Percentiles rank a stretch among this genome's conserved stretches.
Evolutionary conservation across 768 basidiomycete species (phyloP).

Genomic region (Phylloporus sp.): DNA sequence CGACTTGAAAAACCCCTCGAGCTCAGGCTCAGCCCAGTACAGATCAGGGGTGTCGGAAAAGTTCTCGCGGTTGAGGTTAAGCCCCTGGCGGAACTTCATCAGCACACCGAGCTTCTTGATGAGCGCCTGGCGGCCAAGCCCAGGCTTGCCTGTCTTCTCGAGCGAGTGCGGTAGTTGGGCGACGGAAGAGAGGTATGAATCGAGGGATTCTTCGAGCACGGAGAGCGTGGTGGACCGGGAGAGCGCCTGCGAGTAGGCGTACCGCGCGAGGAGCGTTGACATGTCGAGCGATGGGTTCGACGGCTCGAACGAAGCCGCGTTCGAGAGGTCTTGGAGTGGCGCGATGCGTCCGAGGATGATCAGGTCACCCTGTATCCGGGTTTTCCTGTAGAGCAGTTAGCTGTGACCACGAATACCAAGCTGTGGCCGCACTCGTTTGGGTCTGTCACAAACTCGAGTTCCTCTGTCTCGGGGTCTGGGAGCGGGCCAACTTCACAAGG

Average conservation of each 20-base stretch:
- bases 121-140: conserved; percentile 72
- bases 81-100: conserved; percentile 86
- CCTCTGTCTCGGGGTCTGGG: conserved; percentile 75
- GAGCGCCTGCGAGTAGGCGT: conserved; percentile 88
- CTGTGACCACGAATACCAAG: neutral
- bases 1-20: conserved; percentile 86
- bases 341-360: conserved; percentile 80
- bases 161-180: conserved; percentile 74
- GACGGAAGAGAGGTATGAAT: conserved; percentile 80
- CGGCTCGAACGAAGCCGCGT: conserved; percentile 42
- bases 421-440: conserved; percentile 61
- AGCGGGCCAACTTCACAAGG: conserved; percentile 63
- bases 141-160: conserved; percentile 77
- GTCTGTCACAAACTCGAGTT: conserved; percentile 90
- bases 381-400: conserved; percentile 49
- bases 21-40: conserved; percentile 90
- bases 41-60: conserved; percentile 88
- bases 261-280: conserved; percentile 78
- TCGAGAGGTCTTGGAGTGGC: conserved; percentile 50
- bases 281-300: conserved; percentile 55
- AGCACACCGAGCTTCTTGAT: conserved; percentile 91
- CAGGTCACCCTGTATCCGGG: conserved; percentile 86
- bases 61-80: conserved; percentile 87
- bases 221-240: conserved; percentile 87
- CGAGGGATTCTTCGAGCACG: conserved; percentile 80